A percentile compares a stretch with the other conserved stretches of the same genome.
Evolutionary conservation across 2,329 filamentous ascomycete genomes (phyloP).

Genomic region (Pseudogymnoascus sp.): DNA sequence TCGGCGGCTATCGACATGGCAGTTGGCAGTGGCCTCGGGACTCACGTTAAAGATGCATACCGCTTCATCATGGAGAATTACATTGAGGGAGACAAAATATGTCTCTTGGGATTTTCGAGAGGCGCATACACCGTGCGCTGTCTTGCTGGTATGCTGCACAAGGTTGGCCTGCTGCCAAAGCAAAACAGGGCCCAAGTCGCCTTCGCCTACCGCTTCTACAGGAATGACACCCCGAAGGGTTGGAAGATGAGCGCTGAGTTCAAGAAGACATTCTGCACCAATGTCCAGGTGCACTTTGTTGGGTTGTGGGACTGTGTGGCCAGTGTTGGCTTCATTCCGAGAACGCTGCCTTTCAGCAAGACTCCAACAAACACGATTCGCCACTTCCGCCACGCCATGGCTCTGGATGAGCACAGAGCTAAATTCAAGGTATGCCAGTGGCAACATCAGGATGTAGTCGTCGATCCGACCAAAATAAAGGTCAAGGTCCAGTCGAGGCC

Average conservation of each 20-base stretch:
- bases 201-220: conserved; percentile 38
- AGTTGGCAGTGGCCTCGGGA: conserved; percentile 34
- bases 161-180: conserved; percentile 38
- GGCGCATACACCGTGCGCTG: conserved; percentile 43
- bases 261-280: conserved; percentile 36
- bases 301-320: conserved; percentile 35
- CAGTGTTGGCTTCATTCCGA: conserved; percentile 33
- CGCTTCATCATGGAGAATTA: conserved; percentile 42
- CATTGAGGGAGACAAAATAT: conserved; percentile 37
- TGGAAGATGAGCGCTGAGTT: conserved; percentile 35
- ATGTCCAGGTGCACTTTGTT: conserved; percentile 35
- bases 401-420: conserved; percentile 34
- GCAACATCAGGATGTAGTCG: conserved; percentile 25
- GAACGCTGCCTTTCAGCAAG: conserved; percentile 31
- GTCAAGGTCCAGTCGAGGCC: neutral
- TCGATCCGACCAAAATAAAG: conserved; percentile 5
- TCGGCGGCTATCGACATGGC: conserved; percentile 35
- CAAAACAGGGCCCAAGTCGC: conserved; percentile 52
- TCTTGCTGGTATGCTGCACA: conserved; percentile 36
- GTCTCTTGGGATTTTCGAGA: conserved; percentile 40
- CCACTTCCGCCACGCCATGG: conserved; percentile 37
- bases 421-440: conserved; percentile 36
- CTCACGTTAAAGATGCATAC: conserved; percentile 34
- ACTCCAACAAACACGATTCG: conserved; percentile 29
- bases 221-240: conserved; percentile 31